Evolutionary conservation across 2,329 filamentous ascomycete species (phyloP), one percentile per base, ranked within the genome.

Genomic region (Fusarium buharicum): DNA sequence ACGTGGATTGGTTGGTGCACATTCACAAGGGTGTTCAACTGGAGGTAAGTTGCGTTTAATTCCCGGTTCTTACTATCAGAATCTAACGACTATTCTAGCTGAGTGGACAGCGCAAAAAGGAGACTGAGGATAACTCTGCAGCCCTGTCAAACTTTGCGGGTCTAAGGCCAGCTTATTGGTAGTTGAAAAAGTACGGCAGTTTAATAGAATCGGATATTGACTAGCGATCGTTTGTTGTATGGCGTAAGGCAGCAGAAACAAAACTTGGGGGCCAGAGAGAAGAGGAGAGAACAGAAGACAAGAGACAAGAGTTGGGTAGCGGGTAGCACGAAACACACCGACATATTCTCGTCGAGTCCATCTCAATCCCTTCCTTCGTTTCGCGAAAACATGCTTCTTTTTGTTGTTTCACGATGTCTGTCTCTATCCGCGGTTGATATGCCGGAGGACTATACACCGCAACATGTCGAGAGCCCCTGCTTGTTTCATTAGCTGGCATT

Each of bases 1-100:
- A 98, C 77, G 95, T 98, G 30, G 95, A 99, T 78, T 99, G 95
- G 95, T 82, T 99, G 71, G 95, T 99, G 55, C 91, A 97, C 76
- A 84, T 98, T 62, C 95, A 99, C 78, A 90, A 94, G 70, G 89
- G 91, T 67, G 95, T 99, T 64, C 93, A 97, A 74, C 82, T 97
- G 64, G 95, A 99, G 84, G 87, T 90, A 76, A 77, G 84, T 77
- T 20, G 17, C 27, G 17, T 13, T 13, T 10, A 18, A 38, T 34
- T 37, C 16, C 20, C 13, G 16, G 22, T 4, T 40, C 30, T 8
- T 14, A 2, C 18, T 31, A 12, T 30, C 16, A 59, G 12, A 30
- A 47, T 49, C 61, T 59, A 56, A 68, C 58, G 18, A 59, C n/a
- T 24, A 20, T 36, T 59, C 31, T 64, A 90, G 87, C 74, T 90